A percentile compares a stretch with the other conserved stretches of the same genome.
Conservation (phyloP, 1,284 basidiomycete species). For the Vanrija pseudolonga region DNA sequence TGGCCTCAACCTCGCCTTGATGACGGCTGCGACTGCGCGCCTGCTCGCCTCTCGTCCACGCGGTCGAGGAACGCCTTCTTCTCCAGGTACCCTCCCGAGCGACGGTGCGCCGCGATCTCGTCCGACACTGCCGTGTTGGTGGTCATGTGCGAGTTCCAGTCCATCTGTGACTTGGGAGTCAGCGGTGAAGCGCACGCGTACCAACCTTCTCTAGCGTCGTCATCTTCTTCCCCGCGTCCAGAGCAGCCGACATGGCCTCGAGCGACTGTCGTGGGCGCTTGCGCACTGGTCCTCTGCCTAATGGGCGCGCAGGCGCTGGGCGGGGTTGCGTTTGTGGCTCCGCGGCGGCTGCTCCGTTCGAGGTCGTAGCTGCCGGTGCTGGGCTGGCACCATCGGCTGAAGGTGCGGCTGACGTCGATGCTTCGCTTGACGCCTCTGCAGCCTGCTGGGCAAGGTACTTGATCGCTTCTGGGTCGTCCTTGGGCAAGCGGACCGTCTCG, state of each 20-base stretch:
- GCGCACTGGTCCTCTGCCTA: constrained; percentile 18
- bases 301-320: constrained; percentile 5
- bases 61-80: constrained; percentile 46
- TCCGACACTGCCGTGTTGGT: constrained; percentile 22
- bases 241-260: constrained; percentile 44
- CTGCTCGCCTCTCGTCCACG: constrained; percentile 32
- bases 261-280: constrained; percentile 44
- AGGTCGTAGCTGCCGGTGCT: not conserved
- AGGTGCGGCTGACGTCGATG: not conserved
- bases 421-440: not conserved
- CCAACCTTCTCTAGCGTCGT: constrained; percentile 48
- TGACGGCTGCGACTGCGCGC: not conserved
- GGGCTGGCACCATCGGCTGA: not conserved
- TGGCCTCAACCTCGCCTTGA: not conserved
- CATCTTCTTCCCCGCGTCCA: constrained; percentile 48
- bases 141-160: constrained; percentile 43
- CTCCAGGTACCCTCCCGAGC: constrained; percentile 41
- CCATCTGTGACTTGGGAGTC: constrained; percentile 40
- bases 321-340: not conserved
- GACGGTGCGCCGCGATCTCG: constrained; percentile 42
- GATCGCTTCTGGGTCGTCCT: constrained; percentile 39
- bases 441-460: constrained; percentile 20
- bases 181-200: not conserved
- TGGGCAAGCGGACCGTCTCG: constrained; percentile 35
- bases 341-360: not conserved